Conservation (phyloP, 2,329 filamentous ascomycete genomes). For the Microdochium paspali region DNA sequence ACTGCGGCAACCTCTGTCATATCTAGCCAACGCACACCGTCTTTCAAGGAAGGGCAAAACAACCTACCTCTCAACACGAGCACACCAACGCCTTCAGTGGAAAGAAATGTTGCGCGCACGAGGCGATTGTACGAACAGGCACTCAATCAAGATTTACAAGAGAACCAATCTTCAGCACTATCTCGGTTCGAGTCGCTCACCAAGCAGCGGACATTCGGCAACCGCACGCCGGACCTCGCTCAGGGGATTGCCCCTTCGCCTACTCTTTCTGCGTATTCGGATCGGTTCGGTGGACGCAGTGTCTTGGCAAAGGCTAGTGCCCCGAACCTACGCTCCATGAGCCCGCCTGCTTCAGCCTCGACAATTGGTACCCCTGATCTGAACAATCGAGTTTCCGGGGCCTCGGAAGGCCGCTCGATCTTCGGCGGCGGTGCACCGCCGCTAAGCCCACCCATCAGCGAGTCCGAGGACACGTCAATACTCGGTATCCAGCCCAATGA, state of each 20-base stretch:
- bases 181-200: constrained; percentile 73
- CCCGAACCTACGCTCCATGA: constrained; percentile 55
- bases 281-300: constrained; percentile 35
- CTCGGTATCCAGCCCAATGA: constrained; percentile 68
- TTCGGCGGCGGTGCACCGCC: constrained; percentile 34
- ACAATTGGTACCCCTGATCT: constrained; percentile 24
- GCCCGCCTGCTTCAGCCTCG: constrained; percentile 31
- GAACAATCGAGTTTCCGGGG: constrained; percentile 19
- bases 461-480: constrained; percentile 55
- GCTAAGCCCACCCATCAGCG: constrained; percentile 62
- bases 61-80: constrained; percentile 25
- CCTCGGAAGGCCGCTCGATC: constrained; percentile 25
- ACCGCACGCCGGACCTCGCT: constrained; percentile 39
- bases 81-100: constrained; percentile 33
- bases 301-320: constrained; percentile 52
- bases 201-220: constrained; percentile 45
- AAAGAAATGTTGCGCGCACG: constrained; percentile 60
- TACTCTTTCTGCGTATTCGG: constrained; percentile 28
- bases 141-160: constrained; percentile 68
- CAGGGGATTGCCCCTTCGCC: constrained; percentile 34
- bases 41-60: constrained; percentile 40
- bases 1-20: constrained; percentile 82
- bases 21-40: constrained; percentile 52
- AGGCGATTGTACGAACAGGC: constrained; percentile 77
- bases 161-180: constrained; percentile 68